Evolutionary conservation across 192 early-diverging fungal species (phyloP).

Genomic region (Powellomyces hirtus): DNA sequence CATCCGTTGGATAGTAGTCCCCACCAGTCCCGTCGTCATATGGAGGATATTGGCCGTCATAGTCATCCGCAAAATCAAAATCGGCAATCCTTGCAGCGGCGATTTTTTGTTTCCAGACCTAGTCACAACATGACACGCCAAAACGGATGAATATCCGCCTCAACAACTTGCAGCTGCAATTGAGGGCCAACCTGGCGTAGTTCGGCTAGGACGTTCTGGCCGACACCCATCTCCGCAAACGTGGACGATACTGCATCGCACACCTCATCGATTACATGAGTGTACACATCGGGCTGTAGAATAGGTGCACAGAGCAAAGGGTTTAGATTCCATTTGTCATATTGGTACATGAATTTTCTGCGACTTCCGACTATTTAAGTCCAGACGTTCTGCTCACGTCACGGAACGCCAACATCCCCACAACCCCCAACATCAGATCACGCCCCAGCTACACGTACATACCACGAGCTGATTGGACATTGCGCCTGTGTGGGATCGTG

Average conservation of each 20-base stretch:
- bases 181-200: slow-evolving; percentile 64
- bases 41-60: slow-evolving; percentile 13
- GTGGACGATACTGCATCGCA: slow-evolving; percentile 79
- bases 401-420: not conserved
- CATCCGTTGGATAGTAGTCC: not conserved
- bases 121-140: not conserved
- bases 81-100: slow-evolving; percentile 46
- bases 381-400: not conserved
- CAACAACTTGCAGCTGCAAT: not conserved
- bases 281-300: slow-evolving; percentile 52
- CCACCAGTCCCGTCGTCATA: not conserved
- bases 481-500: not conserved
- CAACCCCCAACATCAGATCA: too few species aligned
- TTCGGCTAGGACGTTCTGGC: slow-evolving; percentile 81
- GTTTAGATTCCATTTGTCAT: not conserved
- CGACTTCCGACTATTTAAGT: not conserved
- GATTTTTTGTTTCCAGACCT: slow-evolving; percentile 64
- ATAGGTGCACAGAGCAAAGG: not conserved
- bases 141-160: not conserved
- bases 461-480: slow-evolving; percentile 1
- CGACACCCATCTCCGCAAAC: slow-evolving; percentile 88
- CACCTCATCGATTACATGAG: slow-evolving; percentile 91
- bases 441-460: not conserved
- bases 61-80: slow-evolving; percentile 24
- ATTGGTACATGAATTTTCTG: not conserved